phyloP scores from a whole-genome alignment of 106 monocot genomes.

The Cymbidium sinense region DNA sequence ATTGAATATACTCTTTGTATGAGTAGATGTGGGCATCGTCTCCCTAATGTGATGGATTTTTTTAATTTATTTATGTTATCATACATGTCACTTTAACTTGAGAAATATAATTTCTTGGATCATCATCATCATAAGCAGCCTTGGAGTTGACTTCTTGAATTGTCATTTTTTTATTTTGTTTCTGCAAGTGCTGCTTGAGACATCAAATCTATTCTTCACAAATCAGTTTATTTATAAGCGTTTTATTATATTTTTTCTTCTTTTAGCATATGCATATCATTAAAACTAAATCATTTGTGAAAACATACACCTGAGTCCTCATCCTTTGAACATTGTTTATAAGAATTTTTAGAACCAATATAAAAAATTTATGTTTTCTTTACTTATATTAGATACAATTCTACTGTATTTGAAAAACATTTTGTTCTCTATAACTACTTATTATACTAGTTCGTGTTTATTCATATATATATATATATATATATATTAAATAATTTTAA shows the following conservation, averaged over 20 bases:
- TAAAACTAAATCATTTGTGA: neutral
- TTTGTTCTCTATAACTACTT: neutral
- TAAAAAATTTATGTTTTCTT: neutral
- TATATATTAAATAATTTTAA: neutral
- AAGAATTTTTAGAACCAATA: neutral
- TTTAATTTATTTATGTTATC: neutral
- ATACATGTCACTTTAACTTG: neutral
- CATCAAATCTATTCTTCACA: neutral
- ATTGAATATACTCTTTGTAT: neutral
- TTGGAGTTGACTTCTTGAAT: neutral
- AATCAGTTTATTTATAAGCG: neutral
- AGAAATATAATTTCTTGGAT: neutral
- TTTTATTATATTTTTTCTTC: neutral
- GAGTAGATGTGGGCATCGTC: neutral
- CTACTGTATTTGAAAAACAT: neutral
- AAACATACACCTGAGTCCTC: neutral
- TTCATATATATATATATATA: neutral
- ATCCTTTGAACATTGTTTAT: neutral
- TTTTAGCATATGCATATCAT: neutral
- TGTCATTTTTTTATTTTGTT: neutral
- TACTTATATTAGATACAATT: neutral
- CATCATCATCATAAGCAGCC: neutral
- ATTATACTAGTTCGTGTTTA: neutral
- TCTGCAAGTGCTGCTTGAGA: neutral
- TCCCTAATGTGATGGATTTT: neutral